These are phyloP conservation scores for Lecanoromycetidae sp. DNA, from an alignment of 2,329 filamentous ascomycete genomes.

Conservation along the genomic window DNA sequence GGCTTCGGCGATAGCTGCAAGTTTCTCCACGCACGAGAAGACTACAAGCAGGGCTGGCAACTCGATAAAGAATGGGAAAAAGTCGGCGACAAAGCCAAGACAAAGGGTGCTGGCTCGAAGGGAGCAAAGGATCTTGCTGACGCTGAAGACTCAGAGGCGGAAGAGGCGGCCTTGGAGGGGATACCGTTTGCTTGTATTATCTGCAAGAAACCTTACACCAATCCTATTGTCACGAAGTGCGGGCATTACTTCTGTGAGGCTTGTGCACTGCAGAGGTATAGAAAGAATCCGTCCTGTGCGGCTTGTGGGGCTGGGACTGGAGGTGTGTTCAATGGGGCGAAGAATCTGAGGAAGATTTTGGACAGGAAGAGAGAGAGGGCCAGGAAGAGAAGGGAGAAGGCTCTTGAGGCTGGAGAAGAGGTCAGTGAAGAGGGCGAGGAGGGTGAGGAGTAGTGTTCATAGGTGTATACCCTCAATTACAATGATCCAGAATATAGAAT, in stretches of 20 bases:
- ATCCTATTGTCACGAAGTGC: slow-evolving; percentile 76
- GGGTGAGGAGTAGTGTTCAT: slow-evolving; percentile 20
- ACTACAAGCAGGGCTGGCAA: slow-evolving; percentile 84
- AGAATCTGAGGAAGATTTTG: slow-evolving; percentile 67
- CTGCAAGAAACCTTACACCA: slow-evolving; percentile 65
- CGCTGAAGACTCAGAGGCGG: slow-evolving; percentile 42
- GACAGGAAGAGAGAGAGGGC: slow-evolving; percentile 54
- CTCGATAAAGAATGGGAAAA: slow-evolving; percentile 88
- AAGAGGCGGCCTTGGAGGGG: slow-evolving; percentile 62
- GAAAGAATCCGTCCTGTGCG: slow-evolving; percentile 75
- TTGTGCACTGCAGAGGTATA: slow-evolving; percentile 76
- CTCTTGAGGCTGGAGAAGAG: slow-evolving; percentile 42
- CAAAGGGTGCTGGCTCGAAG: slow-evolving; percentile 25
- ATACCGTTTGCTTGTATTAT: slow-evolving; percentile 88
- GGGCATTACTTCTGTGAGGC: slow-evolving; percentile 92
- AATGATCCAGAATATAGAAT: too few species aligned
- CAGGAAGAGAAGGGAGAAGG: slow-evolving; percentile 40
- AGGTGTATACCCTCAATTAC: too few species aligned
- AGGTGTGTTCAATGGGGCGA: slow-evolving; percentile 82
- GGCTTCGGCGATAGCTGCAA: slow-evolving; percentile 70
- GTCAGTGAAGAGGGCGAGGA: slow-evolving; percentile 37
- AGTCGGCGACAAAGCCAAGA: slow-evolving; percentile 47
- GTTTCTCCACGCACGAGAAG: slow-evolving; percentile 49
- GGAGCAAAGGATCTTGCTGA: slow-evolving; percentile 30
- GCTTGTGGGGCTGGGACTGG: slow-evolving; percentile 75